Base-by-base conservation (phyloP, 495 filamentous ascomycete genomes). In the Neurospora sp. region DNA sequence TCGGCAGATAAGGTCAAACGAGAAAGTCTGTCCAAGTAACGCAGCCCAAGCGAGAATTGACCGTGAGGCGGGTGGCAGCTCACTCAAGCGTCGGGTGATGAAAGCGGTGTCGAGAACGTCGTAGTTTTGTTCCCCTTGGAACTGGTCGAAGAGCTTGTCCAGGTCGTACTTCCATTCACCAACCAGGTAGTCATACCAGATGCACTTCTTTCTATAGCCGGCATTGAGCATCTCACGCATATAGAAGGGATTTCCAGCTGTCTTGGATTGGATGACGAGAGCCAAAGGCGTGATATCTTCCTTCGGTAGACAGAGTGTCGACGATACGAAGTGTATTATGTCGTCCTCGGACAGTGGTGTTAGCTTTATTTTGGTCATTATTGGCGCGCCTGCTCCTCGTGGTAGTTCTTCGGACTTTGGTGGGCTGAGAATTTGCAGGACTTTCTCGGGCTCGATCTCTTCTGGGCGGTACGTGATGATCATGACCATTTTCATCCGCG, bases 211-310 rank as follows among this genome's bases (percentile, higher is more conserved):
- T 20, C 90, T 88, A 79, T 96, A 90, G 77, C 92, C 94, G 9
- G 91, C 90, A 77, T 91, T 92, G n/a, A 97, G 86, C 89, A 97
- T 94, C 79, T 96, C 92, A 40, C 92, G 88, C 74, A 97, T 90
- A 75, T 94, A 95, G 79, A 97, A 97, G 0, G 92, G 92, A 76
- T 96, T 96, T 0, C 93, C 93, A 16, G 86, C 85, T 31, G 89
- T 92, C 81, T 94, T 94, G 75, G 94, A 92, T 79, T 94, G 91
- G 20, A 96, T 87, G 12, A 94, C 90, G 22, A 91, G 88, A 10
- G 89, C 88, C 14, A 93, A 79, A 8, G 90, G 85, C 9, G 90
- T 74, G 22, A 90, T 85, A 53, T 91, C 88, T 44, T 90, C 88
- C 44, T 80, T 82, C 10, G 87, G 83, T 53, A 88, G 78, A 70